Evolutionary conservation across 176 grass and related monocot species (phyloP).

Genomic region (Areca catechu): DNA sequence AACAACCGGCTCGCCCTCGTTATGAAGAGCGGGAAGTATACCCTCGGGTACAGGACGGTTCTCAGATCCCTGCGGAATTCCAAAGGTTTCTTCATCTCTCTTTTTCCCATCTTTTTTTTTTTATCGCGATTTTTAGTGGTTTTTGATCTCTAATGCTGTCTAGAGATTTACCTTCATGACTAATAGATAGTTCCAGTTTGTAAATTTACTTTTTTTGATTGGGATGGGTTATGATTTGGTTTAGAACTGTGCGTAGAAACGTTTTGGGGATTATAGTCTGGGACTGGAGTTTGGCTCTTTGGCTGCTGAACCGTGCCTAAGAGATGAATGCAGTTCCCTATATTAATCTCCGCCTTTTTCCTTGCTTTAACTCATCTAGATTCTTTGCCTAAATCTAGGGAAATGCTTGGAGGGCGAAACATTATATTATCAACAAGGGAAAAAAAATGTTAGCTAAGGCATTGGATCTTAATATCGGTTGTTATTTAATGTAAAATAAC

Average conservation of each 20-base stretch:
- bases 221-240: too few relatives aligned
- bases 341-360: conserved; percentile 21
- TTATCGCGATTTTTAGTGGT: too few relatives aligned
- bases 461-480: too few relatives aligned
- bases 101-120: neutral
- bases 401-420: conserved; percentile 12
- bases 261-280: neutral
- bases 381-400: conserved; percentile 11
- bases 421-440: neutral
- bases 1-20: conserved; percentile 94
- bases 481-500: too few relatives aligned
- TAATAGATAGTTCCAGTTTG: too few relatives aligned
- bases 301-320: conserved; percentile 25
- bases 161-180: too few relatives aligned
- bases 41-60: conserved; percentile 91
- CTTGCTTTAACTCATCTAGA: conserved; percentile 16
- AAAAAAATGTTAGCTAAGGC: neutral
- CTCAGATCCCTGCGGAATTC: conserved; percentile 88
- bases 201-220: too few relatives aligned
- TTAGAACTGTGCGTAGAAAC: neutral
- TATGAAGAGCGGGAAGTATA: conserved; percentile 99
- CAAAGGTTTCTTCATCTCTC: conserved; percentile 48
- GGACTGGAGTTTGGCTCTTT: conserved; percentile 72
- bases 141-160: too few relatives aligned
- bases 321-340: conserved; percentile 80